Conservation (phyloP, 257 asterid species). For the Solanum sitiens region DNA sequence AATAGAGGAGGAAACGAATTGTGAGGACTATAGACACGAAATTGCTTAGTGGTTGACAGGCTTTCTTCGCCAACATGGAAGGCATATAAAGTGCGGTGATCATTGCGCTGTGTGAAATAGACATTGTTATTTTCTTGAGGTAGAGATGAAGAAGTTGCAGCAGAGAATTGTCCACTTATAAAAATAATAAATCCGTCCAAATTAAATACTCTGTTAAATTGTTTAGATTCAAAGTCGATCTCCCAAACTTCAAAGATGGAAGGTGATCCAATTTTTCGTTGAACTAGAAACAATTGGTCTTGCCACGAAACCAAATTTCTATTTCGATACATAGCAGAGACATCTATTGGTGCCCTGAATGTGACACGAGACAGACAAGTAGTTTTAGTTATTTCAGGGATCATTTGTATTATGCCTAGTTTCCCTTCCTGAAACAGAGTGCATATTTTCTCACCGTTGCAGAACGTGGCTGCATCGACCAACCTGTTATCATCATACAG, state of each 20-base stretch:
- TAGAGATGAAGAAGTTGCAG: background rate
- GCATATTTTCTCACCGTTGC: background rate
- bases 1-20: background rate
- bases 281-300: background rate
- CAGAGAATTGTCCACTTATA: background rate
- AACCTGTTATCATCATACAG: background rate
- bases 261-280: background rate
- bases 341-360: background rate
- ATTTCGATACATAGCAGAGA: background rate
- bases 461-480: background rate
- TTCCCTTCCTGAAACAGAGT: background rate
- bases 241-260: background rate
- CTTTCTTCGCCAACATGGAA: background rate
- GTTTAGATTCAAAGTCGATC: background rate
- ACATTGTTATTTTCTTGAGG: background rate
- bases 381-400: background rate
- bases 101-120: background rate
- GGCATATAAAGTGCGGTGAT: background rate
- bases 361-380: background rate
- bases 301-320: background rate
- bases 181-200: background rate
- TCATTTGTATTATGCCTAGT: background rate
- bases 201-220: background rate
- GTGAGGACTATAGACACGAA: background rate
- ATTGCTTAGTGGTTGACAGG: background rate